Base-by-base conservation (phyloP, 2,329 filamentous ascomycete genomes). In the Monilinia fructicola region DNA sequence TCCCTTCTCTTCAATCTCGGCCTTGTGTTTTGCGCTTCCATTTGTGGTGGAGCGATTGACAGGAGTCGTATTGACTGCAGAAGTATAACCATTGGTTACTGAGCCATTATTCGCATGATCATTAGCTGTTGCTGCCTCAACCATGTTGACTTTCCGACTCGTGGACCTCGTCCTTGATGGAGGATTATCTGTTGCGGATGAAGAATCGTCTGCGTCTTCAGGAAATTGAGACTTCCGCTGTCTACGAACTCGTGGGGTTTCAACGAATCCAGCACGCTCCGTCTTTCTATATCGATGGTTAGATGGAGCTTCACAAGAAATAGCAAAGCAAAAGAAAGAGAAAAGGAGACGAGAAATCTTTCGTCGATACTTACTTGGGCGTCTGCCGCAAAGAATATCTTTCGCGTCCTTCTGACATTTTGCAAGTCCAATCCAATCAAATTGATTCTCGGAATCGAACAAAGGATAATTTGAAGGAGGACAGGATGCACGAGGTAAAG, bases 221-320 rank as follows among this genome's bases (percentile, higher is more conserved):
- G 71, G 66, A 54, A 74, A 73, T 64, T 73, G 70, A 6, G 73
- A 76, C 69, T 79, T 80, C 72, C 77, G 80, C 5, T 68, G 61
- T 66, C 76, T 73, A 64, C 81, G 80, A 66, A 78, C 75, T 67
- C 79, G 77, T 64, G 83, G 83, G 18, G 83, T 85, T 70, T 84
- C 80, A 58, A 85, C 79, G 71, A 81, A 84, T 59, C 81, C 82
- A 54, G 80, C 79, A 66, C 81, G 79, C 63, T 81, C 78, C 63
- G 80, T 78, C 76, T 84, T 85, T 75, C 84, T 86, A 55, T 60
- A 18, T 9, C 40, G 64, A 59, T 44, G 12, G 58, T 72, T 31
- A 71, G 68, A 48, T 31, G 70, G 67, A 48, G 38, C n/a, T 38
- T 16, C 35, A 21, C 2, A 7, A 58, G 21, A n/a, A 28, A 54